phyloP scores from a whole-genome alignment of 306 rosid genomes.

The Fragaria nilgerrensis region DNA sequence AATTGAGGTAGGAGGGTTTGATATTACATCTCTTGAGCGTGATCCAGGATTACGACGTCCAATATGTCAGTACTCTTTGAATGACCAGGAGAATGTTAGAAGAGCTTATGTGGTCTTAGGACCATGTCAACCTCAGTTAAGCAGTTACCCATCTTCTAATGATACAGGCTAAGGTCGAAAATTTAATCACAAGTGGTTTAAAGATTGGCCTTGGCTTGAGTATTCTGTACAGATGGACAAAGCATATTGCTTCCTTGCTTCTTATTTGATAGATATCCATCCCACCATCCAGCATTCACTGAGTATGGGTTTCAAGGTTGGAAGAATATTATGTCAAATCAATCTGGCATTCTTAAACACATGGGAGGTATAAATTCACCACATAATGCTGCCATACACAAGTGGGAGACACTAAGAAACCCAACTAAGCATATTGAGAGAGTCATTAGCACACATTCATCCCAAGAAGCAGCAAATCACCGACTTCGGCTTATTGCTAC shows the following conservation, averaged over 20 bases:
- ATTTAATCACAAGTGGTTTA: neutral
- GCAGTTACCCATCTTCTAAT: neutral
- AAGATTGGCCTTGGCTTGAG: neutral
- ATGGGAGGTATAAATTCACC: neutral
- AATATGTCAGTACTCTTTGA: neutral
- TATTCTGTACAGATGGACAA: neutral
- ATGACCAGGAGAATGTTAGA: neutral
- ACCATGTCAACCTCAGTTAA: neutral
- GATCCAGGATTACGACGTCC: neutral
- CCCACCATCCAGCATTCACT: too few relatives aligned
- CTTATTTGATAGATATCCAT: neutral
- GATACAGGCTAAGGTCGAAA: too few relatives aligned
- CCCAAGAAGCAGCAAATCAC: too few relatives aligned
- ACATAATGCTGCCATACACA: neutral
- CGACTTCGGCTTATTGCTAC: too few relatives aligned
- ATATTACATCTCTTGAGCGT: neutral
- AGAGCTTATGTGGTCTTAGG: neutral
- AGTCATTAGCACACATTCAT: too few relatives aligned
- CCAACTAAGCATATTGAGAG: too few relatives aligned
- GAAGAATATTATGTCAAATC: neutral
- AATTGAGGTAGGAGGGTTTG: neutral
- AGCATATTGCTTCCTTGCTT: neutral
- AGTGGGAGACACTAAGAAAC: neutral
- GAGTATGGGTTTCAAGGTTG: too few relatives aligned
- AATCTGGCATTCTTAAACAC: neutral